phyloP scores from a whole-genome alignment of 345 rosid genomes.

The Citrus reticulata region DNA sequence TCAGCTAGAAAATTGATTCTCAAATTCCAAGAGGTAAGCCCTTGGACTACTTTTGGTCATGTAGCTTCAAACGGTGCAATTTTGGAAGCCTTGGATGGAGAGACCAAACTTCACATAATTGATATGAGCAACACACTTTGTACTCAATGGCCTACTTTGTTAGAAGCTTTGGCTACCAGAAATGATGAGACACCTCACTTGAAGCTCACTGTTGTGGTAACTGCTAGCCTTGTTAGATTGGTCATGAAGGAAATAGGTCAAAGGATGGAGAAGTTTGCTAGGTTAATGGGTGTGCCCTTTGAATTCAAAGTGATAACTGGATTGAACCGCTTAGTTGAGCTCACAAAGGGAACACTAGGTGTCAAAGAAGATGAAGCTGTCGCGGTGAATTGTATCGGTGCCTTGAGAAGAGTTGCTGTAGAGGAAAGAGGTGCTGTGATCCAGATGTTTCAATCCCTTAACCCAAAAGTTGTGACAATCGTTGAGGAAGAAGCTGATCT shows the following conservation, averaged over 20 bases:
- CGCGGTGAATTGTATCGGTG: slow-evolving; percentile 62
- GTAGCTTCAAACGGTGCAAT: slow-evolving; percentile 80
- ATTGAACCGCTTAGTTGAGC: slow-evolving; percentile 36
- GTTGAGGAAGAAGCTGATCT: slow-evolving; percentile 82
- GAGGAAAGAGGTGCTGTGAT: slow-evolving; percentile 41
- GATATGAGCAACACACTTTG: slow-evolving; percentile 79
- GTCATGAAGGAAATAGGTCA: slow-evolving; percentile 69
- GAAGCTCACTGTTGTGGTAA: slow-evolving; percentile 65
- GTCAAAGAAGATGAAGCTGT: slow-evolving; percentile 57
- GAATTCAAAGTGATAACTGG: slow-evolving; percentile 51
- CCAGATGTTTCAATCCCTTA: slow-evolving; percentile 37
- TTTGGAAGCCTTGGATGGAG: slow-evolving; percentile 68
- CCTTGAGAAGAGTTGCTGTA: slow-evolving; percentile 38
- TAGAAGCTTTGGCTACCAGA: slow-evolving; percentile 67
- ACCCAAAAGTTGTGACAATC: slow-evolving; percentile 50
- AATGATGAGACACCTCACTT: slow-evolving; percentile 64
- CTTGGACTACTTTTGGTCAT: slow-evolving; percentile 81
- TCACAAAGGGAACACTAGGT: slow-evolving; percentile 42
- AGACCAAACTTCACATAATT: slow-evolving; percentile 57
- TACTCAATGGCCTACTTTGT: slow-evolving; percentile 84
- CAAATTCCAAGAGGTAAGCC: slow-evolving; percentile 80
- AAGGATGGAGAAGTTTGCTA: slow-evolving; percentile 78
- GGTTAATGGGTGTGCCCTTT: slow-evolving; percentile 81
- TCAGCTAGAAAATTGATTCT: slow-evolving; percentile 61
- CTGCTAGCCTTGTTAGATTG: slow-evolving; percentile 36